Evolutionary conservation across 176 grass and related monocot genomes (phyloP).

Genomic region (Aegilops umbellulata): DNA sequence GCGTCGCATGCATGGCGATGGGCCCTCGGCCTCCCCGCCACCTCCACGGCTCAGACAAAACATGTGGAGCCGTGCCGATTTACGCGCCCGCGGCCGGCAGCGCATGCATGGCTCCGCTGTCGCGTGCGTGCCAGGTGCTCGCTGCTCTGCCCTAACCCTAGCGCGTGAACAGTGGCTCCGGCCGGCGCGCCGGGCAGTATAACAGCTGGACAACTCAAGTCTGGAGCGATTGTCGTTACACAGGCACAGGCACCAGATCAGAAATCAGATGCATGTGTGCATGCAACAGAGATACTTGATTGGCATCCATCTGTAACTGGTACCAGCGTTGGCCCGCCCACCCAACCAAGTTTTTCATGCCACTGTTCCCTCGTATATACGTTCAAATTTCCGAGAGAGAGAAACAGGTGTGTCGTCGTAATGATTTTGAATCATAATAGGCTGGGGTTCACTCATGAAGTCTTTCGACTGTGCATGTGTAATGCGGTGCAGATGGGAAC

Average conservation of each 20-base stretch:
- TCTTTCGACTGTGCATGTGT: neutral
- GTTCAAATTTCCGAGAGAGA: no score
- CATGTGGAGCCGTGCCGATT: constrained; percentile 30
- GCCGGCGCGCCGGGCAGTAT: neutral
- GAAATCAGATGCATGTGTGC: neutral
- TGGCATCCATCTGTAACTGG: neutral
- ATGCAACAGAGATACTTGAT: neutral
- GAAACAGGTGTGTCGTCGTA: no score
- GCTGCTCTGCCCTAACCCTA: neutral
- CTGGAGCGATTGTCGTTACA: neutral
- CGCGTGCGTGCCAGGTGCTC: constrained; percentile 26
- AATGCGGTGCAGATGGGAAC: neutral
- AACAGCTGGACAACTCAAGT: constrained; percentile 6
- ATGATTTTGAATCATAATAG: neutral
- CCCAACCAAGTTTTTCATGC: neutral
- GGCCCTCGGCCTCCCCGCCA: no score
- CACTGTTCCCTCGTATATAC: no score
- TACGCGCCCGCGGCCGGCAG: neutral
- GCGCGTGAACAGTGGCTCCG: constrained; percentile 23
- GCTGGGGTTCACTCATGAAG: neutral
- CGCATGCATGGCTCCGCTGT: neutral
- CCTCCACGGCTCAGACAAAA: neutral
- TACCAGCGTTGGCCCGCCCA: no score
- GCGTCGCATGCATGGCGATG: neutral
- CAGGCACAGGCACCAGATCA: neutral